phyloP scores from a whole-genome alignment of 495 filamentous ascomycete species.

The Tuber microsphaerosporum region DNA sequence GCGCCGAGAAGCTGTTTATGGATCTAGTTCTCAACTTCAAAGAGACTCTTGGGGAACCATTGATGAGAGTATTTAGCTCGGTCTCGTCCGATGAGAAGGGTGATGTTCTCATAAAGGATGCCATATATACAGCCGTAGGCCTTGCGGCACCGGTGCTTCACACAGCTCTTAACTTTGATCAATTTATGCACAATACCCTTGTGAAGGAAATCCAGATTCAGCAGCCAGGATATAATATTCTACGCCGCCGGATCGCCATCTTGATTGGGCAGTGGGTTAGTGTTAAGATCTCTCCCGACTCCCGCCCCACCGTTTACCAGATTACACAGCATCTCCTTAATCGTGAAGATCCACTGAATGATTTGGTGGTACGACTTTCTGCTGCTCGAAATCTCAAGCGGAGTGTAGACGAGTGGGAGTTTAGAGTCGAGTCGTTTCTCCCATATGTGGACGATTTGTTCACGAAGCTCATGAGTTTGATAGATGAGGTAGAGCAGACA shows the following conservation, averaged over 20 bases:
- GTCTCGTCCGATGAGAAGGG: constrained; percentile 61
- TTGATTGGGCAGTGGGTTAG: constrained; percentile 83
- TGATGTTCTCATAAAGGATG: constrained; percentile 78
- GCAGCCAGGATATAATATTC: constrained; percentile 69
- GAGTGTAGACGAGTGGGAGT: constrained; percentile 77
- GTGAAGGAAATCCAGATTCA: constrained; percentile 70
- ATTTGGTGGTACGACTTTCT: constrained; percentile 84
- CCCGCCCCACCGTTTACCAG: constrained; percentile 68
- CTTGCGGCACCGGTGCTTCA: constrained; percentile 70
- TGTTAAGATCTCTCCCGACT: constrained; percentile 58
- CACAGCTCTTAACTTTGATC: constrained; percentile 68
- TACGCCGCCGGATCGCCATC: constrained; percentile 82
- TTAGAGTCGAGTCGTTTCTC: constrained; percentile 59
- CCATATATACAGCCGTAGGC: constrained; percentile 86
- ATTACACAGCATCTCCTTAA: constrained; percentile 86
- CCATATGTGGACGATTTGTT: constrained; percentile 67
- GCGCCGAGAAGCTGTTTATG: constrained; percentile 86
- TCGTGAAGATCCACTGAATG: constrained; percentile 67
- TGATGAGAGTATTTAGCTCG: constrained; percentile 69
- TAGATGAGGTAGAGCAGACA: constrained; percentile 70
- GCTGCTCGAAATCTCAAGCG: constrained; percentile 74
- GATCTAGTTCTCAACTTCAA: constrained; percentile 85
- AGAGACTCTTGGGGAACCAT: constrained; percentile 61
- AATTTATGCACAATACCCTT: constrained; percentile 65
- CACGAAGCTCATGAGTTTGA: constrained; percentile 60